Percentiles rank a stretch among this genome's conserved stretches.
Evolutionary conservation across 257 asterid genomes (phyloP).

Genomic region (Solanum rostratum): DNA sequence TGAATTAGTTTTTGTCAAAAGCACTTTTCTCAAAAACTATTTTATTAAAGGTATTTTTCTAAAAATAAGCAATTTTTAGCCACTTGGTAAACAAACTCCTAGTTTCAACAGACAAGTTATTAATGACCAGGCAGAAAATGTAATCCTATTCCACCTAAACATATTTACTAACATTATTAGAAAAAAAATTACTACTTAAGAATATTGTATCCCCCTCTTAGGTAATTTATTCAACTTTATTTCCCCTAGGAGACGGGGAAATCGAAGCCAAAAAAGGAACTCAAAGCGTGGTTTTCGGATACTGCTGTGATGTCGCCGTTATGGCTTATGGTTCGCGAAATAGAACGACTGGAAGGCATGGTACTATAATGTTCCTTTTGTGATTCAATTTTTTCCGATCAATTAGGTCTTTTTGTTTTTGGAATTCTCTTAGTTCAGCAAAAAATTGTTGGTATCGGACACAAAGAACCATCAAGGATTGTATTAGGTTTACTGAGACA

Average conservation of each 20-base stretch:
- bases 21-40: neutral
- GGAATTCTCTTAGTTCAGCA: neutral
- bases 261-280: neutral
- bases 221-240: neutral
- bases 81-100: neutral
- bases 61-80: neutral
- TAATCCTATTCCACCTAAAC: neutral
- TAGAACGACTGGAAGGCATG: conserved; percentile 25
- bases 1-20: neutral
- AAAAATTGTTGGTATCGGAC: neutral
- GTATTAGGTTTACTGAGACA: neutral
- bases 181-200: neutral
- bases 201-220: neutral
- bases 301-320: conserved; percentile 16
- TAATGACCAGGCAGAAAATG: neutral
- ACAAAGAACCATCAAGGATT: neutral
- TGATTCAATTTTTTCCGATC: neutral
- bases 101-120: neutral
- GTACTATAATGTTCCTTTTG: neutral
- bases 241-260: neutral
- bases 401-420: neutral
- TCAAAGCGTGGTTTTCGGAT: neutral
- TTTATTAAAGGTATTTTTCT: neutral
- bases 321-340: conserved; percentile 17
- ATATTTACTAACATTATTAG: neutral